Conservation (phyloP, 2,329 filamentous ascomycete genomes). For the Colletotrichum tropicicola region DNA sequence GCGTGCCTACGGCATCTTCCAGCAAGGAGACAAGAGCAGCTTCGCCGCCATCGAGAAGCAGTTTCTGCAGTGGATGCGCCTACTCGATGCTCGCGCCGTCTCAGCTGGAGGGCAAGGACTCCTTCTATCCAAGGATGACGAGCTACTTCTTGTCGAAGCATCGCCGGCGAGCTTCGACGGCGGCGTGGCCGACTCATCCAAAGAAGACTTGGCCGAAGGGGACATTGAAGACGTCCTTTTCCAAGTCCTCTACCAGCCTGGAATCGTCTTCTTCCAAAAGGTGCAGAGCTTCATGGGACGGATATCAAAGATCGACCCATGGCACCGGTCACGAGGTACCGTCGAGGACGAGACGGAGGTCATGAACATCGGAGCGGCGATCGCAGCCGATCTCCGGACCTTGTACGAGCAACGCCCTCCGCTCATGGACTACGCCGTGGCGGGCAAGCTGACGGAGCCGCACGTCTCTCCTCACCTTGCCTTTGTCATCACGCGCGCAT, state of each 20-base stretch:
- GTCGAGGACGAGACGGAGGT: constrained; percentile 67
- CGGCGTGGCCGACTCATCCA: constrained; percentile 34
- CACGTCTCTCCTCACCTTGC: constrained; percentile 59
- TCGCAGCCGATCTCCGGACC: constrained; percentile 57
- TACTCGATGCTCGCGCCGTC: constrained; percentile 64
- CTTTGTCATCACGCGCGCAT: constrained; percentile 59
- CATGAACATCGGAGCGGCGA: constrained; percentile 61
- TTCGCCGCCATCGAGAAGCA: constrained; percentile 53
- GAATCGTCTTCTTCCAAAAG: constrained; percentile 65
- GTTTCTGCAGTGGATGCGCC: constrained; percentile 62
- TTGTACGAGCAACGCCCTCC: constrained; percentile 60
- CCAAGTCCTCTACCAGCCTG: constrained; percentile 63
- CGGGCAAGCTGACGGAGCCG: constrained; percentile 57
- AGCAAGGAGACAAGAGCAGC: constrained; percentile 46
- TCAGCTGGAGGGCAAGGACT: constrained; percentile 65
- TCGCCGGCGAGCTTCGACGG: constrained; percentile 51
- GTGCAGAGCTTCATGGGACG: constrained; percentile 66
- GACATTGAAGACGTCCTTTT: constrained; percentile 61
- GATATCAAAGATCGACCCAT: constrained; percentile 64
- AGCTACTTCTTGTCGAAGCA: constrained; percentile 52
- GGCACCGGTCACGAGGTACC: constrained; percentile 63
- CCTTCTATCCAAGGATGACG: constrained; percentile 59
- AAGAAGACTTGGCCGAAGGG: constrained; percentile 35
- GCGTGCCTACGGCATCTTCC: constrained; percentile 57
- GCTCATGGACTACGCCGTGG: constrained; percentile 64